Evolutionary conservation across 2,329 filamentous ascomycete genomes (phyloP), one percentile per base, ranked within the genome.

Genomic region (Colletotrichum abscissum): DNA sequence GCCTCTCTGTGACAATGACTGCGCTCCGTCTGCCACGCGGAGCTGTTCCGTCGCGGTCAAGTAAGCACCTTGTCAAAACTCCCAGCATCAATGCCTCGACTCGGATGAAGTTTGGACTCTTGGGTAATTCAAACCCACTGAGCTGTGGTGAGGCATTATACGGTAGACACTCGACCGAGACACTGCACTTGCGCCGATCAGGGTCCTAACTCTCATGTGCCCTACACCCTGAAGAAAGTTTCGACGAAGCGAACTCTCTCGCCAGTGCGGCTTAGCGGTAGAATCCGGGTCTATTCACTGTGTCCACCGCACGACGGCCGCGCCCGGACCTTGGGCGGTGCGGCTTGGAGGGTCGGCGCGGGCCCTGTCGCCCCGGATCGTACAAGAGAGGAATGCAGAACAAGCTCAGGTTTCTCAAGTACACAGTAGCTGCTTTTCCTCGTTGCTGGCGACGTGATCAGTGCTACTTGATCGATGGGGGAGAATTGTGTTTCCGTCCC

Each of bases 101-200:
- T 70, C 70, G 55, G 70, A 70, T 55, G 70, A 73, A 70, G 66
- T 73, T 70, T 65, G 70, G 46, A 65, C 70, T 70, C 42, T 65
- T 35, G 5, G 9, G 42, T 22, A 33, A 12, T 42, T 55, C 42
- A 22, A 24, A 30, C 38, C 59, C 33, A 65, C 67, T 49, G 28
- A 73, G 59, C 6, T 12, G 30, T 14, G 28, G 8, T 49, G 42
- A 63, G 46, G 58, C 69, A 63, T 63, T 12, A 14, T 22, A 56
- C 35, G 55, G 35, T 28, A 64, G 65, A 59, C 28, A 60, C 66
- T 49, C 28, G 49, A 28, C 33, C 35, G 33, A 59, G 63, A 49
- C 49, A 24, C 19, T 38, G 4, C 54, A 28, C 26, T 42, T 42
- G 42, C 64, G 64, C 52, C 64, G 70, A 70, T 70, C 66, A 62